Conservation (phyloP, 148 eudicot genomes). For the Mesembryanthemum crystallinum region DNA sequence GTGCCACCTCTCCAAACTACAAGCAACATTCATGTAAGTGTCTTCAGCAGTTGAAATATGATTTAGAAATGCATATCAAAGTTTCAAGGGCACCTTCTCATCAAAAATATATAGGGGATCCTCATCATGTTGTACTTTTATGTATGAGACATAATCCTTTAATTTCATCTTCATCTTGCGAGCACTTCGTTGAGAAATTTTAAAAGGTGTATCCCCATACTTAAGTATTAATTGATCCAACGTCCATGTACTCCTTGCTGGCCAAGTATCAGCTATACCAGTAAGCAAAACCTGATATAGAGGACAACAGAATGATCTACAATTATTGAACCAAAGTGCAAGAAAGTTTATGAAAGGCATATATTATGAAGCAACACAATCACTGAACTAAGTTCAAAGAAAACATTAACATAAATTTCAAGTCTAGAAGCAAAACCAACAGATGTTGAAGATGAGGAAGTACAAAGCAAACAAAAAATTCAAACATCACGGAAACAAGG, state of each 20-base stretch:
- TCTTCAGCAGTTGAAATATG: conserved; percentile 4
- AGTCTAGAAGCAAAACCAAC: background rate
- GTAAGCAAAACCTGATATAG: conserved; percentile 64
- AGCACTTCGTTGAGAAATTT: conserved; percentile 77
- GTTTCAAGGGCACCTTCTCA: conserved; percentile 56
- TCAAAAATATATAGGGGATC: conserved; percentile 95
- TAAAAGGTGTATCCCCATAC: conserved; percentile 72
- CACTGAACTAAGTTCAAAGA: background rate
- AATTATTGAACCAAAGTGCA: conserved; percentile 4
- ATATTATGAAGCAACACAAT: background rate
- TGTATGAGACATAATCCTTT: conserved; percentile 72
- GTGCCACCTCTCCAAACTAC: conserved; percentile 91
- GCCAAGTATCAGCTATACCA: conserved; percentile 85
- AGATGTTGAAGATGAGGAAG: background rate
- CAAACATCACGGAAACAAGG: background rate
- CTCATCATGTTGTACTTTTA: conserved; percentile 86
- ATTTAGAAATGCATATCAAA: background rate
- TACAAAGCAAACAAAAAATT: background rate
- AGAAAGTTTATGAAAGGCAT: background rate
- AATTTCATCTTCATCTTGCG: conserved; percentile 59
- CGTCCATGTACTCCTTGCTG: conserved; percentile 72
- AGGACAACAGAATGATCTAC: conserved; percentile 13
- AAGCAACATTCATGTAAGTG: conserved; percentile 21
- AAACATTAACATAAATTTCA: background rate
- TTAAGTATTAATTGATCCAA: conserved; percentile 54